Evolutionary conservation across 768 basidiomycete genomes (phyloP), one percentile per base, ranked within the genome.

Genomic region (Collybiopsis confluens): DNA sequence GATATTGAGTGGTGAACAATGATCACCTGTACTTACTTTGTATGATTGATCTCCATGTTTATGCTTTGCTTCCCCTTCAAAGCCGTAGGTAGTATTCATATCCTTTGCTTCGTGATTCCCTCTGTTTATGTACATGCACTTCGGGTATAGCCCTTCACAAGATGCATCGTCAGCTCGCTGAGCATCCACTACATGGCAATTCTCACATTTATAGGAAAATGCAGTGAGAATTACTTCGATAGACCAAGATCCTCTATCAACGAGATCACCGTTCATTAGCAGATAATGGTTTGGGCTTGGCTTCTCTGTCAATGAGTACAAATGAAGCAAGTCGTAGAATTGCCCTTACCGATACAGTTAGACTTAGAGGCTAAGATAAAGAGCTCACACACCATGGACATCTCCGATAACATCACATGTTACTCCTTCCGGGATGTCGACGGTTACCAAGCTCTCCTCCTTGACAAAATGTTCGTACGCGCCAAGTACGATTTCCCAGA

Each of bases 71-170:
- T 99, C 97, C 37, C 95, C 94, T 68, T 96, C 92, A 63, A 95
- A 95, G 1, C 93, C 93, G 67, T 96, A 94, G 20, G 86, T 82
- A 45, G 87, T 75, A 70, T 99, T 99, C 97, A 99, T 98, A 43
- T 98, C 94, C 67, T 91, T 90, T 56, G 92, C 86, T 71, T 96
- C 93, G 64, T 98, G 96, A 71, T 98, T 98, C 16, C 96, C 96
- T 58, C 96, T 83, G 68, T 99, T 98, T 65, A 99, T 82, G 68
- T 81, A 96, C 78, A 98, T 91, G 54, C 76, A 82, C 54, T 82
- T 82, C 3, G 96, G 96, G 70, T 91, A 93, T 53, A 98, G 72
- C 95, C 95, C 92, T 92, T 60, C 56, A 26, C n/a, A 52, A 37
- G 26, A 52, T 41, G n/a, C 21, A 41, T 8, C 11, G 4, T 27